These are phyloP conservation scores for Penicillium macrosclerotiorum DNA, from an alignment of 495 filamentous ascomycete species.

Conservation along the genomic window DNA sequence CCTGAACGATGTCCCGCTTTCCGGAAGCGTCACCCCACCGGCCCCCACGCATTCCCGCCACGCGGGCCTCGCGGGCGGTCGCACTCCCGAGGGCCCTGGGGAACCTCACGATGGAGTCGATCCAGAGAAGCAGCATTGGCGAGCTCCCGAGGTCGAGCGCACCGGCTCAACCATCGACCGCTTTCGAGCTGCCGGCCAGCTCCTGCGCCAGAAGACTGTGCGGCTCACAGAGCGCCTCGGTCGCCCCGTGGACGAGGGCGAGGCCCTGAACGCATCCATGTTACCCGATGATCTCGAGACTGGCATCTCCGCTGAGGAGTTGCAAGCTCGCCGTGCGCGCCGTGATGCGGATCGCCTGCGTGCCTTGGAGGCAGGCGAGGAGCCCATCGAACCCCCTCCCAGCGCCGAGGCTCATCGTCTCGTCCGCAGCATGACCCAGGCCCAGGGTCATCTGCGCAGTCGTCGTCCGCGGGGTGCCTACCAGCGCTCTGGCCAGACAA, in stretches of 20 bases:
- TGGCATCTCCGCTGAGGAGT: constrained; percentile 21
- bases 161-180: constrained; percentile 25
- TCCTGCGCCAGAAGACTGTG: constrained; percentile 37
- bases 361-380: constrained; percentile 19
- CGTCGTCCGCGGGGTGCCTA: constrained; percentile 36
- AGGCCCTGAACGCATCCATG: constrained; percentile 31
- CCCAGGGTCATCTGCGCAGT: constrained; percentile 26
- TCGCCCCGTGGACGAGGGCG: constrained; percentile 39
- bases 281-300: constrained; percentile 36
- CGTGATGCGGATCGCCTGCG: constrained; percentile 21
- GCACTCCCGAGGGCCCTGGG: constrained; percentile 4
- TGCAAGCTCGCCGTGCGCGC: constrained; percentile 19
- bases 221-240: constrained; percentile 37
- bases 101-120: background rate
- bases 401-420: constrained; percentile 44
- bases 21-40: constrained; percentile 30
- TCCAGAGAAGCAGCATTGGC: constrained; percentile 16
- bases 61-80: constrained; percentile 10
- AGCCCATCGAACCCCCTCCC: constrained; percentile 21
- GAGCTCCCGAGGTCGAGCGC: constrained; percentile 11
- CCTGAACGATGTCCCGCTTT: constrained; percentile 11
- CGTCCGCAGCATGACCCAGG: constrained; percentile 40
- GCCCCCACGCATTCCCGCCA: constrained; percentile 22
- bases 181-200: constrained; percentile 32
- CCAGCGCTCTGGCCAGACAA: constrained; percentile 37